Evolutionary conservation across 2,329 filamentous ascomycete species (phyloP).

Genomic region (Paracamarosporium sp.): DNA sequence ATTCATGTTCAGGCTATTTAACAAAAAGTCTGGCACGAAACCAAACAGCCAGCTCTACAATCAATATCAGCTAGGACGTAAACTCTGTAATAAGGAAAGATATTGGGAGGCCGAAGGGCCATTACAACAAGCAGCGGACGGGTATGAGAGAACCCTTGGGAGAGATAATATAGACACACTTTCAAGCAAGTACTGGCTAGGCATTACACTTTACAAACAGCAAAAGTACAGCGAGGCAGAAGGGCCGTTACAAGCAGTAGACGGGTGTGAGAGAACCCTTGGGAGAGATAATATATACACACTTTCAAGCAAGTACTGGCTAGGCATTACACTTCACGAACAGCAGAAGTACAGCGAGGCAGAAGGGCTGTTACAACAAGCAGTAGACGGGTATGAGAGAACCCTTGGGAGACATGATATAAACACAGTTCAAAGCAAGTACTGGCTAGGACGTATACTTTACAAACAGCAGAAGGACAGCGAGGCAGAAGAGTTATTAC

Average conservation of each 20-base stretch:
- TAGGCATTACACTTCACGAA: neutral
- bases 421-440: slow-evolving; percentile 5
- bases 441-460: neutral
- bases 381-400: neutral
- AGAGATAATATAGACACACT: too few species aligned
- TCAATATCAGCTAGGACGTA: too few species aligned
- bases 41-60: too few species aligned
- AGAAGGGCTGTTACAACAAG: slow-evolving; percentile 7
- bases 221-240: slow-evolving; percentile 10
- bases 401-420: slow-evolving; percentile 1
- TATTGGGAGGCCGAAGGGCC: too few species aligned
- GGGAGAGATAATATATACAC: slow-evolving; percentile 7
- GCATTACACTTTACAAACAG: slow-evolving; percentile 5
- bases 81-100: too few species aligned
- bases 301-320: slow-evolving; percentile 6
- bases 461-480: slow-evolving; percentile 3
- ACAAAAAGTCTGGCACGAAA: too few species aligned
- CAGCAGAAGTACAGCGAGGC: slow-evolving; percentile 11
- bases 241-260: neutral
- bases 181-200: neutral
- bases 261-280: slow-evolving; percentile 4
- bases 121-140: too few species aligned
- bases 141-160: too few species aligned
- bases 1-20: too few species aligned
- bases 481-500: too few species aligned